Evolutionary conservation across 2,329 filamentous ascomycete species (phyloP).

Genomic region (Alternaria metachromatica): DNA sequence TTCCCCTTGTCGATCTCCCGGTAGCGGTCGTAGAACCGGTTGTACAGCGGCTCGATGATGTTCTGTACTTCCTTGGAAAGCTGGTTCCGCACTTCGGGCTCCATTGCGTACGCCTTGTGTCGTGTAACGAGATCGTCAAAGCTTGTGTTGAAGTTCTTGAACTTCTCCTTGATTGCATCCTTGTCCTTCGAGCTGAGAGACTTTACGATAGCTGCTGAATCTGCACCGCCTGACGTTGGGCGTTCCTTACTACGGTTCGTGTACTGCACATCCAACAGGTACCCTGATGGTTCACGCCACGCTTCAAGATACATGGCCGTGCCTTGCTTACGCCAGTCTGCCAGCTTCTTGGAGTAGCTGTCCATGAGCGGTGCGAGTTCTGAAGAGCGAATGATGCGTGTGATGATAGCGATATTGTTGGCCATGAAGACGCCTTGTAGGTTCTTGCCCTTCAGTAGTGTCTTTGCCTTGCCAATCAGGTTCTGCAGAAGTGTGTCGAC

Average conservation of each 20-base stretch:
- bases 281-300: constrained; percentile 85
- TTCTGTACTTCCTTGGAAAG: constrained; percentile 85
- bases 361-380: constrained; percentile 76
- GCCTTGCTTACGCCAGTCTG: constrained; percentile 87
- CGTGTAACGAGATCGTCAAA: constrained; percentile 88
- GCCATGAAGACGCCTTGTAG: constrained; percentile 87
- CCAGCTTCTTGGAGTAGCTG: constrained; percentile 70
- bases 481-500: constrained; percentile 80
- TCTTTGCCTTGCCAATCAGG: constrained; percentile 75
- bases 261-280: constrained; percentile 88
- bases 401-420: constrained; percentile 84
- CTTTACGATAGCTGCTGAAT: constrained; percentile 85
- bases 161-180: constrained; percentile 96
- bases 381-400: constrained; percentile 82
- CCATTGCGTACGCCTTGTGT: constrained; percentile 87
- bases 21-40: constrained; percentile 95
- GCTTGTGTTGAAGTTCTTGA: constrained; percentile 83
- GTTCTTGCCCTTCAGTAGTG: constrained; percentile 74
- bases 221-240: constrained; percentile 68
- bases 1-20: constrained; percentile 98
- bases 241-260: constrained; percentile 73
- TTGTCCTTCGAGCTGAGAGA: constrained; percentile 87
- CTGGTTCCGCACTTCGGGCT: constrained; percentile 82
- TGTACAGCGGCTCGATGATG: constrained; percentile 93
- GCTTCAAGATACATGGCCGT: constrained; percentile 81